Conservation (phyloP, 495 filamentous ascomycete genomes). For the Cercophora newfieldiana region DNA sequence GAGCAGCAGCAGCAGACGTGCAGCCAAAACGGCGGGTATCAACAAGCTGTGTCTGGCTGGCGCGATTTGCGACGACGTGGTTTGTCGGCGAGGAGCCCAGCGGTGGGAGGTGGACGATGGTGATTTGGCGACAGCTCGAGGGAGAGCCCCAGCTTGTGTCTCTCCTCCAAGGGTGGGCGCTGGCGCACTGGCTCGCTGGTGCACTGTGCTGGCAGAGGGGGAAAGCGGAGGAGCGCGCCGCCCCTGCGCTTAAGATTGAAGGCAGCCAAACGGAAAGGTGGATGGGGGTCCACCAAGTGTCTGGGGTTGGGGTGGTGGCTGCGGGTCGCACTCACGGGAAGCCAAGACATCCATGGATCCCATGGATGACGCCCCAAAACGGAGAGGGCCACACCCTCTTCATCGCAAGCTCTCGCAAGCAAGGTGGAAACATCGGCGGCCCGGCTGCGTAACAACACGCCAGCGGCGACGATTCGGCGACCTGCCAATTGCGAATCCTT, state of each 20-base stretch:
- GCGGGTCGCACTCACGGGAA: constrained; percentile 16
- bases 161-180: not conserved
- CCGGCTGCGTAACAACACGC: not conserved
- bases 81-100: constrained; percentile 17
- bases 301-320: constrained; percentile 7
- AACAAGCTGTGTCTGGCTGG: constrained; percentile 19
- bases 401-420: not conserved
- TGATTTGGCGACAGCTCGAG: constrained; percentile 18
- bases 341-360: constrained; percentile 12
- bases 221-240: constrained; percentile 11
- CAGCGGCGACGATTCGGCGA: not conserved
- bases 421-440: not conserved
- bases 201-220: not conserved
- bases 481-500: not conserved
- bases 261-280: constrained; percentile 23
- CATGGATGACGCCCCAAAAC: constrained; percentile 20
- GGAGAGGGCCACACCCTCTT: constrained; percentile 6
- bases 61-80: constrained; percentile 26
- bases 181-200: not conserved
- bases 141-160: not conserved
- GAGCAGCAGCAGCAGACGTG: not conserved
- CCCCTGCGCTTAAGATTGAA: constrained; percentile 30
- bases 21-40: constrained; percentile 15
- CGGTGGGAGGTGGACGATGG: constrained; percentile 17
- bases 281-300: constrained; percentile 5